Conservation (phyloP, 768 basidiomycete species). For the Pulveroboletus sp. region DNA sequence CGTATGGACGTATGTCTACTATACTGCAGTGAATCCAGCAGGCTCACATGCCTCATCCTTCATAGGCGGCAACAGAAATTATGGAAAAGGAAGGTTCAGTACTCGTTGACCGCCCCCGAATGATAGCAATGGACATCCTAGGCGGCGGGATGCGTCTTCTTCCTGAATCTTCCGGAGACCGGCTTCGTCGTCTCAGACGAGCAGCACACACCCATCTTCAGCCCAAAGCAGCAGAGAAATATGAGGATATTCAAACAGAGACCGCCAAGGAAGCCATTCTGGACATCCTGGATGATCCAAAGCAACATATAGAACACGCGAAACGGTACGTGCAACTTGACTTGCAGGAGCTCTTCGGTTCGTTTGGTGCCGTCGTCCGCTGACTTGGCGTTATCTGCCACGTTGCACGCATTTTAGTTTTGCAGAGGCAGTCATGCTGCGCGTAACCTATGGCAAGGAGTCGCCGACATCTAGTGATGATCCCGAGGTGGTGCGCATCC, state of each 20-base stretch:
- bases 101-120: slow-evolving; percentile 51
- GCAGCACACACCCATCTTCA: slow-evolving; percentile 60
- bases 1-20: slow-evolving; percentile 4
- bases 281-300: slow-evolving; percentile 30
- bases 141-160: slow-evolving; percentile 57
- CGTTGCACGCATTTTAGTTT: slow-evolving; percentile 1
- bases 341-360: too few relatives aligned
- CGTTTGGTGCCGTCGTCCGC: too few relatives aligned
- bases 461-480: slow-evolving; percentile 27
- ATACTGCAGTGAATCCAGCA: too few relatives aligned
- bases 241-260: slow-evolving; percentile 47
- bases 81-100: slow-evolving; percentile 63
- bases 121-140: slow-evolving; percentile 56
- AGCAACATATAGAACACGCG: slow-evolving; percentile 52
- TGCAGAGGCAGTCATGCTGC: slow-evolving; percentile 34
- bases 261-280: slow-evolving; percentile 30
- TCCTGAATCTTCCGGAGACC: slow-evolving; percentile 53
- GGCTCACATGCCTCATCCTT: slow-evolving; percentile 17
- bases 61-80: slow-evolving; percentile 58
- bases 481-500: slow-evolving; percentile 33
- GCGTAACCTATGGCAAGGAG: slow-evolving; percentile 34
- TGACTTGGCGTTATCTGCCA: too few relatives aligned
- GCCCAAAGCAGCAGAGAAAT: slow-evolving; percentile 47
- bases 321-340: slow-evolving; percentile 34
- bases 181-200: slow-evolving; percentile 61